Conservation (phyloP, 441 rosid species). For the Metrosideros polymorpha region DNA sequence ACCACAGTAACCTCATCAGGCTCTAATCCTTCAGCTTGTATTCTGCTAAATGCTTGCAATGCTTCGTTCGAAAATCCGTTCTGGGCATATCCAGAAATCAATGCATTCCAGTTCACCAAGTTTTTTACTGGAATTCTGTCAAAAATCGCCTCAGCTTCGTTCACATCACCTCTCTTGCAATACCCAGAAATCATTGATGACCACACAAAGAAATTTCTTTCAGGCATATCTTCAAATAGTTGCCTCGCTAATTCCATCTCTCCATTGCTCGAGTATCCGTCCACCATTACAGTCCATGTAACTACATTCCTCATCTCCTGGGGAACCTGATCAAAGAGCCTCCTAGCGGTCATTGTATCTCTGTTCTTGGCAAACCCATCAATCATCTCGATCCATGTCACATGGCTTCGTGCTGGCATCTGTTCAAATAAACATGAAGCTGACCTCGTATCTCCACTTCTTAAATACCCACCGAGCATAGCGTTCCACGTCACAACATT, state of each 20-base stretch:
- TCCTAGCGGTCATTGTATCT: constrained; percentile 23
- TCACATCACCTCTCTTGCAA: constrained; percentile 23
- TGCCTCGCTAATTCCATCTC: constrained; percentile 27
- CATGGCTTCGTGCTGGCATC: constrained; percentile 21
- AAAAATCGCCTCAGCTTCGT: constrained; percentile 27
- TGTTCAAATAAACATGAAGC: constrained; percentile 33
- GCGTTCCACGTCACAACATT: constrained; percentile 61
- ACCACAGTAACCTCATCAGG: constrained; percentile 35
- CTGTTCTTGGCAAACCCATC: constrained; percentile 28
- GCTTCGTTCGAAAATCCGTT: constrained; percentile 13
- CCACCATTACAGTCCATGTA: constrained; percentile 44
- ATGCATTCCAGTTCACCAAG: constrained; percentile 42
- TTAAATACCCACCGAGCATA: constrained; percentile 45
- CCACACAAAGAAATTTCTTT: constrained; percentile 34
- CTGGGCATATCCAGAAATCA: constrained; percentile 34
- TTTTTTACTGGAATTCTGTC: constrained; percentile 18
- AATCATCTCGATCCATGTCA: constrained; percentile 39
- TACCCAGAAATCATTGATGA: constrained; percentile 42
- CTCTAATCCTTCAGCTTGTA: constrained; percentile 34
- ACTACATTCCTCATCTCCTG: constrained; percentile 28
- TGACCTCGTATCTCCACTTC: constrained; percentile 22
- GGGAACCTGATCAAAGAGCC: constrained; percentile 24
- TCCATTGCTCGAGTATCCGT: constrained; percentile 30
- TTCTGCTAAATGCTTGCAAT: constrained; percentile 14
- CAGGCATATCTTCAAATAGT: constrained; percentile 29